Percentiles rank a stretch among this genome's conserved stretches.
phyloP scores from a whole-genome alignment of 2,329 filamentous ascomycete genomes.

The Davidsoniella virescens region DNA sequence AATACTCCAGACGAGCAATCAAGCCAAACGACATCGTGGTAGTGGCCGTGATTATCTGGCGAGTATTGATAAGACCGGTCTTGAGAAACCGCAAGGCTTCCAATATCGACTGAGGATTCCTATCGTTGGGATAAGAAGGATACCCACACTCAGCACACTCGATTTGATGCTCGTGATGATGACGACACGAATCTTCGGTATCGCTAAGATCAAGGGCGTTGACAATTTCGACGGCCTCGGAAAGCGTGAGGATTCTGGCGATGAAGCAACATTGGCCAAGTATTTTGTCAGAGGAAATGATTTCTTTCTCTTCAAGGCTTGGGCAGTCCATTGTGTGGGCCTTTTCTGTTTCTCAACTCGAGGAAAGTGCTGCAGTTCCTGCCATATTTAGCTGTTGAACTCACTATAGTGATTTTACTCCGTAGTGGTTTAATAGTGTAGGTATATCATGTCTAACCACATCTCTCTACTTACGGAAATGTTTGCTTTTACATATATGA shows the following conservation, averaged over 20 bases:
- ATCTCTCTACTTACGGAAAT: too few relatives aligned
- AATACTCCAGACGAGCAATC: background rate
- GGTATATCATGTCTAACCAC: too few relatives aligned
- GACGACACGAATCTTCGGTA: too few relatives aligned
- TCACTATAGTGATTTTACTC: too few relatives aligned
- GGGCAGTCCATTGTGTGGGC: too few relatives aligned
- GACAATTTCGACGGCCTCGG: background rate
- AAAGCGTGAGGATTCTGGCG: background rate
- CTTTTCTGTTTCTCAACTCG: too few relatives aligned
- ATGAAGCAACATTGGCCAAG: background rate
- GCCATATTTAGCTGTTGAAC: too few relatives aligned
- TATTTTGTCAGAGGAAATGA: background rate
- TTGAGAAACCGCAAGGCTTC: background rate
- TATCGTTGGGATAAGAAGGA: background rate
- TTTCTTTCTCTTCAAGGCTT: too few relatives aligned
- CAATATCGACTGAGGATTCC: background rate
- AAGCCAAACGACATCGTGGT: constrained; percentile 4
- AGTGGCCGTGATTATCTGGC: background rate
- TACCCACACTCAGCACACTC: background rate
- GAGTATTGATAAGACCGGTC: constrained; percentile 1
- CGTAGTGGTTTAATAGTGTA: too few relatives aligned
- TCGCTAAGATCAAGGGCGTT: background rate
- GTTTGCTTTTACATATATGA: too few relatives aligned
- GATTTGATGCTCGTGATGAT: too few relatives aligned
- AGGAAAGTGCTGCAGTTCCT: too few relatives aligned